Base-by-base conservation (phyloP, 2,329 filamentous ascomycete genomes). In the Aspergillus proliferans region DNA sequence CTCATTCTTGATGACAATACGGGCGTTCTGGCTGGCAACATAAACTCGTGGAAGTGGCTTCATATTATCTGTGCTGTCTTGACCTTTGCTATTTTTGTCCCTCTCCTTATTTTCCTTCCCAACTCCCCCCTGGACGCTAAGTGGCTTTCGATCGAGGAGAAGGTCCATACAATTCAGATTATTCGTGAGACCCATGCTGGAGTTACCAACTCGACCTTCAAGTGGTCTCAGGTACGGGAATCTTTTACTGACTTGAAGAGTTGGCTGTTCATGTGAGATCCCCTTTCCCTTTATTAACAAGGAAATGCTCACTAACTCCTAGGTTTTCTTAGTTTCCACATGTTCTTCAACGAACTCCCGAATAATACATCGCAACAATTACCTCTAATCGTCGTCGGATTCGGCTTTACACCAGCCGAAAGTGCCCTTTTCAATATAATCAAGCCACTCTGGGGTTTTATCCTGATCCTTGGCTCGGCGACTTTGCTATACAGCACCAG, bases 1-100 rank as follows among this genome's bases (percentile, higher is more conserved):
- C 54, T 63, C 26, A 62, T 50, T 12, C 21, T 45, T 7, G 44
- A 50, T 15, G 44, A 47, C 18, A 19, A 44, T 8, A 34, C 21
- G 9, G 45, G 45, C 8, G 33, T 41, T 15, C 33, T 50, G 15
- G 45, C 43, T n/a, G 48, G 48, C 3, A 50, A 38, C 40, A 47
- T 50, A 15, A 26, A 18, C n/a, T 50, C 48, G 19, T 50, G 48
- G 48, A 50, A 50, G 15, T 50, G 48, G 48, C 44, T 50, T 5
- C 48, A 50, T 21, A 50, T 50, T 10, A 42, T 50, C 28, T 50
- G 48, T 18, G 39, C 48, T 10, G 44, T 44, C 8, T 24, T 50
- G 19, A 50, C 48, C 12, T 50, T 50, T 24, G 39, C 40, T 21
- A 43, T 47, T n/a, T 50, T 50, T 41, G 21, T 50, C 4, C 48